Evolutionary conservation across 116 monocot species (phyloP).

Genomic region (Dioscorea cayenensis): DNA sequence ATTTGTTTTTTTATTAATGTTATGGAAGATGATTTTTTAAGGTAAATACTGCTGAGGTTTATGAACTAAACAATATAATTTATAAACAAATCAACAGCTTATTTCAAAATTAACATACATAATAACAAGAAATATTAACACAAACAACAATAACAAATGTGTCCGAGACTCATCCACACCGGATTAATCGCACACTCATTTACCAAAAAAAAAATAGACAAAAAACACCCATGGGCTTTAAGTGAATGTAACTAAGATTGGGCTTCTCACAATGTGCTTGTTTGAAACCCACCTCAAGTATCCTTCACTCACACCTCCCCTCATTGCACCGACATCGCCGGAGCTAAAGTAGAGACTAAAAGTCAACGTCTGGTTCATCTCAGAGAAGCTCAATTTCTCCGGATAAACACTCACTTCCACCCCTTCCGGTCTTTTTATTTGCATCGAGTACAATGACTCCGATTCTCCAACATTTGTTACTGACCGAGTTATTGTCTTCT

Average conservation of each 20-base stretch:
- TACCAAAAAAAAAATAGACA: background rate
- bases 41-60: too few relatives aligned
- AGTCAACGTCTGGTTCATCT: background rate
- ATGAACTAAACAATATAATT: too few relatives aligned
- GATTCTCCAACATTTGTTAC: conserved; percentile 20
- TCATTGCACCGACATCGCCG: background rate
- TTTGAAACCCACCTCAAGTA: conserved; percentile 6
- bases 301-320: background rate
- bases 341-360: background rate
- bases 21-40: too few relatives aligned
- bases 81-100: too few relatives aligned
- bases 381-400: background rate
- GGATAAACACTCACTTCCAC: conserved; percentile 4
- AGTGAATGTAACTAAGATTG: conserved; percentile 3
- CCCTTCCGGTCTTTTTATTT: background rate
- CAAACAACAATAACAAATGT: too few relatives aligned
- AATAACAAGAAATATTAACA: too few relatives aligned
- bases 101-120: too few relatives aligned
- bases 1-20: too few relatives aligned
- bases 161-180: too few relatives aligned
- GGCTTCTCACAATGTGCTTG: conserved; percentile 14
- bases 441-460: background rate
- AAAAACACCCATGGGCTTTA: background rate
- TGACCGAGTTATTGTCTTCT: conserved; percentile 1
- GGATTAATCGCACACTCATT: too few relatives aligned